These are phyloP conservation scores for Cupressus sempervirens DNA, from an alignment of 75 land plant species.

Conservation along the genomic window DNA sequence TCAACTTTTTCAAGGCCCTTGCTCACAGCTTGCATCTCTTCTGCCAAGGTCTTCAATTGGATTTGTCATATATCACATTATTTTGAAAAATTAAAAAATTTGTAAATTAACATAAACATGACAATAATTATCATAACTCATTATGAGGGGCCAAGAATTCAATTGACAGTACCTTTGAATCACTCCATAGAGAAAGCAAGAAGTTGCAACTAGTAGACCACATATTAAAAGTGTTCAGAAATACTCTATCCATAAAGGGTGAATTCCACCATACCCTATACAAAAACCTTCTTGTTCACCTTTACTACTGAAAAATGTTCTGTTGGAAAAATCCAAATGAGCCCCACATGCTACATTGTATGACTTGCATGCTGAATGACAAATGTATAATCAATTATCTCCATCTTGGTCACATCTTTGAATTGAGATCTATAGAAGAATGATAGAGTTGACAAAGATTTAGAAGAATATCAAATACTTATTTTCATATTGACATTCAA, in stretches of 20 bases:
- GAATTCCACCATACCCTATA: slow-evolving; percentile 75
- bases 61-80: no score
- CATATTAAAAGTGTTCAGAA: slow-evolving; percentile 17
- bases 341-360: slow-evolving; percentile 97
- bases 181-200: slow-evolving; percentile 1
- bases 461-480: not conserved
- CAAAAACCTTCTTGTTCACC: slow-evolving; percentile 83
- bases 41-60: no score
- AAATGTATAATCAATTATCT: slow-evolving; percentile 88
- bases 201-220: slow-evolving; percentile 9
- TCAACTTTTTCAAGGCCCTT: no score
- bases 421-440: slow-evolving; percentile 74
- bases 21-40: no score
- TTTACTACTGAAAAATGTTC: slow-evolving; percentile 88
- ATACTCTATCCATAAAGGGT: slow-evolving; percentile 52
- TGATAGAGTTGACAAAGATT: not conserved
- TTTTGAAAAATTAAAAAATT: no score
- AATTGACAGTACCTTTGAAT: no score
- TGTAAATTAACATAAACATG: no score
- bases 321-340: slow-evolving; percentile 89
- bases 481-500: not conserved
- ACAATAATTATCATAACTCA: no score
- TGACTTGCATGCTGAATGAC: slow-evolving; percentile 91
- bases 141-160: no score
- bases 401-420: slow-evolving; percentile 93